A percentile compares a stretch with the other conserved stretches of the same genome.
Evolutionary conservation across 805 yeast genomes (phyloP).

Genomic region (Nakazawaea sp.): DNA sequence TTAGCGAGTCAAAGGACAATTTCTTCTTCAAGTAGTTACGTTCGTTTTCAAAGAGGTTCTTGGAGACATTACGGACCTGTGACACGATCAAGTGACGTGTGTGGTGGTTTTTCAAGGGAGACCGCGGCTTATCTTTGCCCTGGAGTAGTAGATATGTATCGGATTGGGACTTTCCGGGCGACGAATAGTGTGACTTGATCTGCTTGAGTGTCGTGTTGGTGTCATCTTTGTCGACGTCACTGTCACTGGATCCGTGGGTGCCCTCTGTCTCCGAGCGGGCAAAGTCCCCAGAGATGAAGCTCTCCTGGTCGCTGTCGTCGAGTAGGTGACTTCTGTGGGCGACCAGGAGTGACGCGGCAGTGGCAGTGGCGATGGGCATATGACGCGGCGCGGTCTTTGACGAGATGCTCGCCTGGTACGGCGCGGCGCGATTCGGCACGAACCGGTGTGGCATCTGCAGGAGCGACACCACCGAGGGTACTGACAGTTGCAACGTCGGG

Average conservation of each 20-base stretch:
- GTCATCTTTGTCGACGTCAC: slow-evolving; percentile 5
- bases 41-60: slow-evolving; percentile 7
- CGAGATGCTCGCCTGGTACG: not conserved
- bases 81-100: slow-evolving; percentile 5
- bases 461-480: not conserved
- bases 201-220: slow-evolving; percentile 8
- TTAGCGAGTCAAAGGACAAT: slow-evolving; percentile 8
- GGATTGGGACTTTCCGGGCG: slow-evolving; percentile 1
- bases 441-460: not conserved
- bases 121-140: not conserved
- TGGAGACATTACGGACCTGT: slow-evolving; percentile 10
- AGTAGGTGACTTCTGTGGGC: not conserved
- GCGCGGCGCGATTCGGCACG: not conserved
- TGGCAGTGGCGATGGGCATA: not conserved
- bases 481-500: slow-evolving; percentile 1
- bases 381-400: not conserved
- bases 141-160: too few species aligned
- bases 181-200: not conserved
- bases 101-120: not conserved
- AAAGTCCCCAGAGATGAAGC: not conserved
- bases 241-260: not conserved
- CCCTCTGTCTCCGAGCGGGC: not conserved
- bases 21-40: slow-evolving; percentile 8
- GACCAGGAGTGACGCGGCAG: not conserved
- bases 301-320: not conserved